Evolutionary conservation across 179 eudicot genomes (phyloP), one percentile per base, ranked within the genome.

Genomic region (Drosera spatulata): DNA sequence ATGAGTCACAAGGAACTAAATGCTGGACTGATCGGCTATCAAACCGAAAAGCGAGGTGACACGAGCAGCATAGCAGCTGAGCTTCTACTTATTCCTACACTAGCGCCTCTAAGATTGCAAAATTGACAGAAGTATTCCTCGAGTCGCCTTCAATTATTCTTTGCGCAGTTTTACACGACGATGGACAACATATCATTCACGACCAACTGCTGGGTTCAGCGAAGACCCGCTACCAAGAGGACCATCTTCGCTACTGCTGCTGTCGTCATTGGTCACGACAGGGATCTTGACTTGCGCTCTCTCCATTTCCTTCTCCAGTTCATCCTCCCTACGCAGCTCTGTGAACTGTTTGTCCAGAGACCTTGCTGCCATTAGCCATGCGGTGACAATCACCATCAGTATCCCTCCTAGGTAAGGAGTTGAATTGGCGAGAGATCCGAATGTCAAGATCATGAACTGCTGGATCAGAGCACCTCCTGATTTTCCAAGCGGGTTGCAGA

Each of bases 401-500:
- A 93, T 59, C 4, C 93, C 99, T 39, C 99, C 99, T 6, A 93
- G 93, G 75, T 89, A 93, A 1, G 99, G 99, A 44, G 99, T 93
- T 10, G 99, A 93, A 73, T 84, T 93, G 41, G 99, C 96, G 0
- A 93, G 96, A 49, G 99, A 93, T 4, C 99, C 99, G 37, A 93
- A 93, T 38, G 90, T 89, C 52, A 93, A 61, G 73, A 93, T 93
- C 99, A 93, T 93, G 79, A 93, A 93, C 59, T 93, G 99, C 72
- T 93, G 99, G 73, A 93, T 93, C 55, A 93, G 52, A 42, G 99
- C 99, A 6, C 99, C 99, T 58, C 99, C 99, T 0, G 99, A 93
- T 61, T 93, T 93, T 41, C 99, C 99, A 45, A 93, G 80, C 2
- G 99, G 99, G 80, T 93, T 93, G 93, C 99, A 93, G 52, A 93